Evolutionary conservation across 441 rosid species (phyloP), one percentile per base, ranked within the genome.

Genomic region (Daphne laureola): DNA sequence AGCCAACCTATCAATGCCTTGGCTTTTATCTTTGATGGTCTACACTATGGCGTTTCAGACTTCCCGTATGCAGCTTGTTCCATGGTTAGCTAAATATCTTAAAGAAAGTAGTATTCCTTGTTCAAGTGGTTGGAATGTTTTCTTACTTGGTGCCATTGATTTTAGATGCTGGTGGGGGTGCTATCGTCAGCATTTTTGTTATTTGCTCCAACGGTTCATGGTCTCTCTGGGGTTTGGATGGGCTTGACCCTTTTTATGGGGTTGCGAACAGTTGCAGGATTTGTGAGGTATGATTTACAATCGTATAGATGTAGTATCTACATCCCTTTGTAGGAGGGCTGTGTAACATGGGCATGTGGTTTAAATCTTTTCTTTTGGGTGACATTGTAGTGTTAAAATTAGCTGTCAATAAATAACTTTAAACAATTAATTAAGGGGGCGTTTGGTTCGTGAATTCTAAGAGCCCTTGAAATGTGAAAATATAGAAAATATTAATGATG

Each of bases 1-100:
- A 87, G 89, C 63, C 99, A 93, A 72, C 99, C 99, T 40, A 50
- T 93, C 45, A 93, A 86, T 64, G 95, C 97, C 31, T 67, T 89
- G 42, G 99, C 99, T 25, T 93, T 81, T 71, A 80, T 90, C 46
- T 90, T 87, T 68, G 99, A 89, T 60, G 99, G 99, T 57, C 92
- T 93, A 42, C 95, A 85, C 63, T 93, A 76, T 63, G 99, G 99
- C 17, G 87, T 87, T 73, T 93, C 96, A 2, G 99, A 93, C 78
- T 93, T 93, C 68, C 75, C 79, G 13, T 93, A 90, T 59, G 95
- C 98, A 61, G 98, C 99, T 41, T 51, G 55, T 43, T 87, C 99
- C 44, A 90, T 87, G 99, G 91, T 87, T 69, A 61, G 71, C 53
- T 38, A 49, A 48, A 26, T 26, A 17, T 5, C 25, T 52, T n/a